Conservation (phyloP, 257 asterid species). For the Lycium barbarum region DNA sequence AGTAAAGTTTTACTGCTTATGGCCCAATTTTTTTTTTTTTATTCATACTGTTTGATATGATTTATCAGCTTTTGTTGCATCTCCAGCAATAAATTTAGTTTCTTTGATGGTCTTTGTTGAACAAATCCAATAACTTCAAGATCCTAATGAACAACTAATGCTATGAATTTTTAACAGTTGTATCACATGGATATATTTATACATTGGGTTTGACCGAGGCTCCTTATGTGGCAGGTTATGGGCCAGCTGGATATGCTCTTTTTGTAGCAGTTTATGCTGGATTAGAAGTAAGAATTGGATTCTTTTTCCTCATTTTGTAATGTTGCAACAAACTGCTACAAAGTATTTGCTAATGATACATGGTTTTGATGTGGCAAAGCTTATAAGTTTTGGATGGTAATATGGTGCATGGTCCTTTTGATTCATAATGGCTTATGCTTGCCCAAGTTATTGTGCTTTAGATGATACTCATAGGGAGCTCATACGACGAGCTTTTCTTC, state of each 20-base stretch:
- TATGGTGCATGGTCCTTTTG: not conserved
- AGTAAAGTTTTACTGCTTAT: not conserved
- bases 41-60: not conserved
- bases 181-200: not conserved
- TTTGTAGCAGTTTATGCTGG: constrained; percentile 90
- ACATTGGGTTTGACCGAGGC: constrained; percentile 18
- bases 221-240: constrained; percentile 66
- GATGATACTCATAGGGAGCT: not conserved
- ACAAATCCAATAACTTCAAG: not conserved
- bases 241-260: constrained; percentile 92
- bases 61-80: not conserved
- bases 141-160: not conserved
- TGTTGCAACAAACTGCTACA: constrained; percentile 10
- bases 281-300: constrained; percentile 70
- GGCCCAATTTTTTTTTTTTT: not conserved
- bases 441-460: not conserved
- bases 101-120: not conserved
- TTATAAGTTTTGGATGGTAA: not conserved
- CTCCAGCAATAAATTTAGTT: not conserved
- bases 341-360: not conserved
- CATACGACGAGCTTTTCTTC: not conserved
- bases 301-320: constrained; percentile 34
- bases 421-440: not conserved
- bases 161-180: not conserved
- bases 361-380: not conserved